These are phyloP conservation scores for Hevea brasiliensis DNA, from an alignment of 345 rosid genomes.

Conservation along the genomic window DNA sequence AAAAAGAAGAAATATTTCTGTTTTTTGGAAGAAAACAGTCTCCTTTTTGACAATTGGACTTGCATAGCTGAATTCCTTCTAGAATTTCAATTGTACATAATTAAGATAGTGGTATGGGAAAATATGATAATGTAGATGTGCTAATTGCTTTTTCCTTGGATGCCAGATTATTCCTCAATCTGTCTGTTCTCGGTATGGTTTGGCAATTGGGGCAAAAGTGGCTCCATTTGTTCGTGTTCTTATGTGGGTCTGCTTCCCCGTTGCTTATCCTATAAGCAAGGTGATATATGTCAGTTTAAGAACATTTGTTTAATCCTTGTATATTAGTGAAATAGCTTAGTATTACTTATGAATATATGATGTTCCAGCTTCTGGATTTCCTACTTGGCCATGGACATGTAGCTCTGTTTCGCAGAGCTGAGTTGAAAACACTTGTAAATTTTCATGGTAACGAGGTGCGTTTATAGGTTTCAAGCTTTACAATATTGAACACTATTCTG, in stretches of 20 bases:
- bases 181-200: conserved; percentile 85
- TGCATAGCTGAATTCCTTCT: neutral
- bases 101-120: conserved; percentile 7
- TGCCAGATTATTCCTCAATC: conserved; percentile 93
- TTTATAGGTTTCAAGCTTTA: neutral
- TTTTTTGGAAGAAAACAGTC: too few species aligned
- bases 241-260: conserved; percentile 86
- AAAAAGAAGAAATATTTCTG: too few species aligned
- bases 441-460: conserved; percentile 93
- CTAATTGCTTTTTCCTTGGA: conserved; percentile 15
- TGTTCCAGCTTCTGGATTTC: conserved; percentile 69
- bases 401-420: conserved; percentile 98
- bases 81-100: neutral
- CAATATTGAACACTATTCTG: neutral
- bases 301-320: neutral
- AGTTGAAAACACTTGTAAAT: conserved; percentile 92
- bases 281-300: conserved; percentile 34
- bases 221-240: conserved; percentile 82
- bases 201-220: conserved; percentile 90
- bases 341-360: conserved; percentile 10
- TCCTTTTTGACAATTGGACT: neutral
- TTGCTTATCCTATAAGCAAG: conserved; percentile 99
- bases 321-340: neutral
- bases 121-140: neutral
- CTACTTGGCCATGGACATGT: conserved; percentile 85